Conservation (phyloP, 306 rosid genomes). For the Citrullus colocynthis region DNA sequence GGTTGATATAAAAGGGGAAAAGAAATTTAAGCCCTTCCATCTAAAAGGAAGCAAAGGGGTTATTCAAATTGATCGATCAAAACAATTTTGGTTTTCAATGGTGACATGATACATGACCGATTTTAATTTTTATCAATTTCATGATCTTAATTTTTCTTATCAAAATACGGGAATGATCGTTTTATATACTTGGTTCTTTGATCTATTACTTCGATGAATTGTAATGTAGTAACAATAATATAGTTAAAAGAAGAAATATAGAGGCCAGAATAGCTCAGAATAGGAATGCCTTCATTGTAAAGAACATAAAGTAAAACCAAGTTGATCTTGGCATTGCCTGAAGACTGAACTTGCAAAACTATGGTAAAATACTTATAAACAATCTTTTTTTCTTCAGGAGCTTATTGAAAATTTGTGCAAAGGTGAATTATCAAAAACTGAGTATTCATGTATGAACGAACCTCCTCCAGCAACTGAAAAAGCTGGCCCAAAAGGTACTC, state of each 20-base stretch:
- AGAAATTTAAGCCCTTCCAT: neutral
- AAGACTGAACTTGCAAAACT: neutral
- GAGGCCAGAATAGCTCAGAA: neutral
- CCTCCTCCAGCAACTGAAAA: conserved; percentile 14
- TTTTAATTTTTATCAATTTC: neutral
- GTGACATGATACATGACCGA: neutral
- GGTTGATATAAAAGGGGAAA: neutral
- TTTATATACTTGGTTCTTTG: neutral
- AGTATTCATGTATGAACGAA: conserved; percentile 61
- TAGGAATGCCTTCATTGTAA: neutral
- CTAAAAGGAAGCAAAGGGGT: neutral
- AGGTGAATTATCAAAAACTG: conserved; percentile 50
- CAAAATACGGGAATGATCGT: neutral
- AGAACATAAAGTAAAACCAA: neutral
- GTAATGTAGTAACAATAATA: neutral
- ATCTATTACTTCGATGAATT: neutral
- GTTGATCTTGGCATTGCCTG: neutral
- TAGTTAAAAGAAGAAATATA: neutral
- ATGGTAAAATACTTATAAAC: neutral
- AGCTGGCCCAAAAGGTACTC: conserved; percentile 17
- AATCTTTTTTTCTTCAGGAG: conserved; percentile 38
- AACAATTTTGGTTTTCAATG: neutral
- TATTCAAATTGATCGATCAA: neutral
- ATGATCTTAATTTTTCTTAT: neutral
- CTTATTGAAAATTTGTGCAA: conserved; percentile 57